phyloP scores from a whole-genome alignment of 768 basidiomycete genomes.

The Termitomyces sp. region DNA sequence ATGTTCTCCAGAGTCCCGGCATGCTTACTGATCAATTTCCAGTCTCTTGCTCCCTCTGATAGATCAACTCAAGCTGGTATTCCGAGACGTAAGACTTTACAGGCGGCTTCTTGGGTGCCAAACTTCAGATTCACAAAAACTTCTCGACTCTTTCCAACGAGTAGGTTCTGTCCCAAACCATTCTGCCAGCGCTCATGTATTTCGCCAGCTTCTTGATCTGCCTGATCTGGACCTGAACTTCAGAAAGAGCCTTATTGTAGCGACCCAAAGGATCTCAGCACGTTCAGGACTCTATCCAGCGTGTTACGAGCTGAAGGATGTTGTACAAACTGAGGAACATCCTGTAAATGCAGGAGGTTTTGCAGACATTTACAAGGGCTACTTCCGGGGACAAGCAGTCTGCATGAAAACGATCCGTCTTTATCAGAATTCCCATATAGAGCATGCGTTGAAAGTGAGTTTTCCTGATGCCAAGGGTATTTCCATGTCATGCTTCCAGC shows the following conservation, averaged over 20 bases:
- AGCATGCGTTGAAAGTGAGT: background rate
- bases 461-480: background rate
- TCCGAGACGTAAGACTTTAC: background rate
- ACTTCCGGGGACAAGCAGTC: background rate
- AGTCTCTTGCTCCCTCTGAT: background rate
- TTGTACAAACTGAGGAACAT: background rate
- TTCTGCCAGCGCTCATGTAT: background rate
- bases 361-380: background rate
- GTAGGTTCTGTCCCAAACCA: background rate
- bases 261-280: background rate
- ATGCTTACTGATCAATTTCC: background rate
- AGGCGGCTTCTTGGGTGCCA: background rate
- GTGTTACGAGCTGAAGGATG: background rate
- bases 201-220: background rate
- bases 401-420: background rate
- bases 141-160: background rate
- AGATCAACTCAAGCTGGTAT: background rate
- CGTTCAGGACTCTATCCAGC: background rate
- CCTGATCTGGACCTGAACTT: background rate
- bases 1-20: background rate
- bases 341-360: background rate
- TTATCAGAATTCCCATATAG: background rate
- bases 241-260: background rate
- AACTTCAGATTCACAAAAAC: background rate
- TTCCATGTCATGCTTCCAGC: no score